phyloP scores from a whole-genome alignment of 495 filamentous ascomycete species.

The Trichoderma orchidacearum region DNA sequence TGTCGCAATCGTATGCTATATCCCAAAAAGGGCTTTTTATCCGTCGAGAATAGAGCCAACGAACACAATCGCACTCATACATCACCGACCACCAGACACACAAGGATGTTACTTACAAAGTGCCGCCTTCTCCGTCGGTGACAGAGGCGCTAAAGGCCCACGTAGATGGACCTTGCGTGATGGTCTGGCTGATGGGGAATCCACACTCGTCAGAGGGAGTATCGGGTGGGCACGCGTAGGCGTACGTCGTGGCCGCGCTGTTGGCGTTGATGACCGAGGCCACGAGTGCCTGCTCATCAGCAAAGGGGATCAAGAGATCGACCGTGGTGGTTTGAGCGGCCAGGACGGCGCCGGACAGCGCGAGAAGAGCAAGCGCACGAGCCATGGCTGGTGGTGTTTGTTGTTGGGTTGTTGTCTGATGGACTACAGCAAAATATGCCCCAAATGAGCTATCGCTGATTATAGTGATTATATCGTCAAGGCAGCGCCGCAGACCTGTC shows the following conservation, averaged over 20 bases:
- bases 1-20: no score
- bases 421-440: neutral
- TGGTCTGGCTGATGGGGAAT: neutral
- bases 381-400: neutral
- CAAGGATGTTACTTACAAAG: neutral
- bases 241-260: conserved; percentile 25
- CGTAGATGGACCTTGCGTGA: neutral
- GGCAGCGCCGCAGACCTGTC: neutral
- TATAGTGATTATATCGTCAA: no score
- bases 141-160: neutral
- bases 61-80: neutral
- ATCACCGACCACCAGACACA: neutral
- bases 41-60: neutral
- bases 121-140: neutral
- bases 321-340: conserved; percentile 16
- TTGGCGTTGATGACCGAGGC: conserved; percentile 28
- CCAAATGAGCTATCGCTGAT: neutral
- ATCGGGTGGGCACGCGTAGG: conserved; percentile 24
- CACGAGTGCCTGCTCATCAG: conserved; percentile 20
- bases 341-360: conserved; percentile 13
- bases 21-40: no score
- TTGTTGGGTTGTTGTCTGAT: neutral
- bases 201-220: conserved; percentile 17
- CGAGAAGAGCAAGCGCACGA: conserved; percentile 5
- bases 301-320: conserved; percentile 20